Percentiles rank a stretch among this genome's conserved stretches.
Conservation (phyloP, 768 basidiomycete genomes). For the Pleurotus eryngii region DNA sequence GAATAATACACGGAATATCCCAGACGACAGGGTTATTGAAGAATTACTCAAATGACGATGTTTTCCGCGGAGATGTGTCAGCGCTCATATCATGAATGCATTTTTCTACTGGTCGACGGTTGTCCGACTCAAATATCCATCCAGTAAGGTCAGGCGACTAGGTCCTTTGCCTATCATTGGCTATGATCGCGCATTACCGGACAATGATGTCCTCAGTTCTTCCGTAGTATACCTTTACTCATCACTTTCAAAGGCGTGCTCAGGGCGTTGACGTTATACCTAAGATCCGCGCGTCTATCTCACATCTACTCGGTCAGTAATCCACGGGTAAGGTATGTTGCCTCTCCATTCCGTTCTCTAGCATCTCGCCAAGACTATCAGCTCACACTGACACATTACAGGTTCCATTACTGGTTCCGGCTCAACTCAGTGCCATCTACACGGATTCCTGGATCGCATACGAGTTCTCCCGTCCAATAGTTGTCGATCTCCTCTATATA, state of each 20-base stretch:
- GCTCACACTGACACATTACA: too few species aligned
- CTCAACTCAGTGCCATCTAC: too few species aligned
- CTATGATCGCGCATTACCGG: background rate
- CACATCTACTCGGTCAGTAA: background rate
- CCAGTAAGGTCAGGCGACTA: background rate
- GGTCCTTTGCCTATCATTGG: background rate
- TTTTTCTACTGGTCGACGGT: background rate
- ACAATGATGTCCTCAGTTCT: background rate
- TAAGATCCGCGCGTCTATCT: background rate
- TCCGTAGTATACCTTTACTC: background rate
- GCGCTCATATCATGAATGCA: background rate
- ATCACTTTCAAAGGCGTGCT: background rate
- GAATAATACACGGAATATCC: slow-evolving; percentile 72
- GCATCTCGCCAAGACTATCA: too few species aligned
- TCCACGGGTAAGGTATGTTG: too few species aligned
- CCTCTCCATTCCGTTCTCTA: too few species aligned
- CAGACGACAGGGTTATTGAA: slow-evolving; percentile 82
- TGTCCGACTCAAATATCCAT: background rate
- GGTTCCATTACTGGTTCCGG: too few species aligned
- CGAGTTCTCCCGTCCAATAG: too few species aligned
- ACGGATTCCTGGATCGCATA: too few species aligned
- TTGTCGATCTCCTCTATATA: too few species aligned
- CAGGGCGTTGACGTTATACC: background rate
- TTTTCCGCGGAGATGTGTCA: background rate
- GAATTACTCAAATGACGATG: slow-evolving; percentile 63